phyloP scores from a whole-genome alignment of 2,329 filamentous ascomycete genomes.

The Penicillium sclerotigenum region DNA sequence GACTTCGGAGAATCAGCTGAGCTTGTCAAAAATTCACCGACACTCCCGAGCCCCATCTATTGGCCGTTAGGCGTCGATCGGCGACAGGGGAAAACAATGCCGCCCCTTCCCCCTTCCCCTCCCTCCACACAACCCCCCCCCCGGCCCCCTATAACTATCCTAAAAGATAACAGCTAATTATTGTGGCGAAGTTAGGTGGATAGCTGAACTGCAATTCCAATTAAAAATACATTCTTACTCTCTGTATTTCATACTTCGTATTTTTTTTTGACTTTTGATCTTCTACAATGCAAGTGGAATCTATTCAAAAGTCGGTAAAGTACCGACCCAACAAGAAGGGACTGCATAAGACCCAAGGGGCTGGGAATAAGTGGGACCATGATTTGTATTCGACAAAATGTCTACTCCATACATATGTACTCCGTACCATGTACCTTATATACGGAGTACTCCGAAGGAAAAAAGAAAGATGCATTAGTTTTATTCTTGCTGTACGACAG shows the following conservation, averaged over 20 bases:
- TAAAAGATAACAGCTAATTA: background rate
- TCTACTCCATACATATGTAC: background rate
- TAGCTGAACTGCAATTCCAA: background rate
- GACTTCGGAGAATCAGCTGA: slow-evolving; percentile 22
- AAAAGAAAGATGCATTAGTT: slow-evolving; percentile 11
- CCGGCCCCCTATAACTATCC: background rate
- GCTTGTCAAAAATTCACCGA: slow-evolving; percentile 27
- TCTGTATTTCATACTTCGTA: background rate
- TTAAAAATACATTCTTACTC: background rate
- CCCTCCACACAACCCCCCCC: too few species aligned
- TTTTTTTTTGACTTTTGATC: background rate
- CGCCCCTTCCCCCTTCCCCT: slow-evolving; percentile 1
- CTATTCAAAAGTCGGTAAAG: slow-evolving; percentile 25
- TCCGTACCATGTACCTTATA: background rate
- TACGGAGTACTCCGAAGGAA: background rate
- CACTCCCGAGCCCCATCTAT: slow-evolving; percentile 17
- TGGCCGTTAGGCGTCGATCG: slow-evolving; percentile 21
- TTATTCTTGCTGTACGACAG: slow-evolving; percentile 16
- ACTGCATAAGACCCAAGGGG: slow-evolving; percentile 21
- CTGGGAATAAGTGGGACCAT: slow-evolving; percentile 23
- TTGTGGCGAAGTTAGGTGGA: background rate
- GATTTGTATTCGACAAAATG: slow-evolving; percentile 13
- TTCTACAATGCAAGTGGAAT: slow-evolving; percentile 1
- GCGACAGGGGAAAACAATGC: slow-evolving; percentile 6
- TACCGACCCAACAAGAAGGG: slow-evolving; percentile 23